A percentile compares a stretch with the other conserved stretches of the same genome.
These are phyloP conservation scores for Plasmodium relictum DNA, from an alignment of 169 alveolate species.

Conservation along the genomic window DNA sequence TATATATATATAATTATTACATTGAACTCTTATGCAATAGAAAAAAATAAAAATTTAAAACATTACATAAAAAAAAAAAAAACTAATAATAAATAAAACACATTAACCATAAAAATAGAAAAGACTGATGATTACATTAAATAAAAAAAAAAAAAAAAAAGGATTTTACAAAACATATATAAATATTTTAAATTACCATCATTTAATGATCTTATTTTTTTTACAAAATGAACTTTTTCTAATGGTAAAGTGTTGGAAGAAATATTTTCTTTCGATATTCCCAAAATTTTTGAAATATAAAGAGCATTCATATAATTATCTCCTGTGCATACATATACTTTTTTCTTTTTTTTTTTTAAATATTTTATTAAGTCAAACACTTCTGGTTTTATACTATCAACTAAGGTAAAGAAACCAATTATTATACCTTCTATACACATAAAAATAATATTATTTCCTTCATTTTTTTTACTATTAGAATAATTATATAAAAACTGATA, in stretches of 20 bases:
- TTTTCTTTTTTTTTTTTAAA: constrained; percentile 38
- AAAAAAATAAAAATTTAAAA: too few relatives aligned
- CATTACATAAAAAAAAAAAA: background rate
- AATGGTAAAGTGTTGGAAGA: constrained; percentile 62
- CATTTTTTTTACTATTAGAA: constrained; percentile 75
- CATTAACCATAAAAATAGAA: background rate
- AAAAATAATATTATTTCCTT: constrained; percentile 68
- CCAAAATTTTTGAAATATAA: constrained; percentile 62
- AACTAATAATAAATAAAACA: background rate
- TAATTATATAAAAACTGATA: constrained; percentile 66
- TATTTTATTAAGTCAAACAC: constrained; percentile 53
- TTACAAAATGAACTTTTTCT: constrained; percentile 72
- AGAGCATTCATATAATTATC: constrained; percentile 74
- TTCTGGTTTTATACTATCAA: constrained; percentile 66
- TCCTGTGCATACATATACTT: constrained; percentile 72
- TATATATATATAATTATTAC: background rate
- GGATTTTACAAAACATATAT: background rate
- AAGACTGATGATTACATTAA: background rate
- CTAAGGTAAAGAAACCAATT: constrained; percentile 62
- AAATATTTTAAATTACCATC: constrained; percentile 34
- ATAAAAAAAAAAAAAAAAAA: background rate
- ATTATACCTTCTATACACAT: constrained; percentile 73
- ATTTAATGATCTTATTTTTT: constrained; percentile 50
- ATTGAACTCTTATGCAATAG: too few relatives aligned
- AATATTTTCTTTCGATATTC: constrained; percentile 49